Percentiles rank a stretch among this genome's conserved stretches.
Evolutionary conservation across 345 rosid species (phyloP).

Genomic region (Linum usitatissimum): DNA sequence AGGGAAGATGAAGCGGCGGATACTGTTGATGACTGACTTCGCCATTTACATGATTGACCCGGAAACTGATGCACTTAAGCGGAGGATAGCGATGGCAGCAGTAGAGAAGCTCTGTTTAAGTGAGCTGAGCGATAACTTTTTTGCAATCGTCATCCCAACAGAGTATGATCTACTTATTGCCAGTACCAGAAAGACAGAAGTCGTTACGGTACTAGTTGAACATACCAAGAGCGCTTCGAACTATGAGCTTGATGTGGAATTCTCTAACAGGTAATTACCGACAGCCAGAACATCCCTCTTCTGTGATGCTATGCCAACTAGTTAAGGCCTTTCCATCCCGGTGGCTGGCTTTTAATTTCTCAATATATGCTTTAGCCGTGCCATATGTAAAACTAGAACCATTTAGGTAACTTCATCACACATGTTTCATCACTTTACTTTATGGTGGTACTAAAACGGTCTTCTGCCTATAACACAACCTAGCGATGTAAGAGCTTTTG

Average conservation of each 20-base stretch:
- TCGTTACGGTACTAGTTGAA: conserved; percentile 69
- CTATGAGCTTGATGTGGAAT: conserved; percentile 70
- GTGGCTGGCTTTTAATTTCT: background rate
- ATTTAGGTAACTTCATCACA: too few relatives aligned
- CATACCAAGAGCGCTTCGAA: conserved; percentile 66
- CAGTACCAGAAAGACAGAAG: conserved; percentile 81
- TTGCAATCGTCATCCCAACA: conserved; percentile 69
- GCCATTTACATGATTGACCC: conserved; percentile 69
- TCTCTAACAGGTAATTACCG: conserved; percentile 58
- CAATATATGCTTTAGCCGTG: background rate
- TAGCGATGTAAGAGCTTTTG: background rate
- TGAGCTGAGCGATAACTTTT: conserved; percentile 77
- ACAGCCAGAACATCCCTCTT: too few relatives aligned
- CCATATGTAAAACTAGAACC: background rate
- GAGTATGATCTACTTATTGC: conserved; percentile 96
- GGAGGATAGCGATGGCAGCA: conserved; percentile 69
- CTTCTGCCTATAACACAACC: background rate
- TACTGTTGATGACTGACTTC: conserved; percentile 48
- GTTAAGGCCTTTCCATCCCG: background rate
- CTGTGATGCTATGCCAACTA: conserved; percentile 1
- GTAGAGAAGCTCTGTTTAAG: conserved; percentile 78
- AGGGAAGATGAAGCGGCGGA: conserved; percentile 77
- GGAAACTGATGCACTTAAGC: conserved; percentile 56
- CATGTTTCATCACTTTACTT: background rate
- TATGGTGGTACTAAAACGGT: background rate